phyloP scores from a whole-genome alignment of 345 rosid species.

The Salix arbutifolia region DNA sequence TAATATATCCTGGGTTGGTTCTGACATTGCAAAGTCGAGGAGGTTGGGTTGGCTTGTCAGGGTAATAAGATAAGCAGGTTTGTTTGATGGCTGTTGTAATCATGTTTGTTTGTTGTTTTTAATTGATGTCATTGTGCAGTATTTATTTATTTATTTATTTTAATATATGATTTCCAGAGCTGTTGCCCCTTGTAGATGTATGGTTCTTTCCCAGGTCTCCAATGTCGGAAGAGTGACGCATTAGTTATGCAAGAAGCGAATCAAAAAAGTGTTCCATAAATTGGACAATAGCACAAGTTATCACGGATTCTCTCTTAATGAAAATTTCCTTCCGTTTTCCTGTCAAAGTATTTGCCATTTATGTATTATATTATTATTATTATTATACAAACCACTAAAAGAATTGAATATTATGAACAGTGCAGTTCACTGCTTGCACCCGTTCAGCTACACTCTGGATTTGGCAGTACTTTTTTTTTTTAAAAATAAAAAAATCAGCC shows the following conservation, averaged over 20 bases:
- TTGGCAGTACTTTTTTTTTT: no score
- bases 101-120: constrained; percentile 12
- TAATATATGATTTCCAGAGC: constrained; percentile 14
- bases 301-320: no score
- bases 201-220: constrained; percentile 1
- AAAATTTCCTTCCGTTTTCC: no score
- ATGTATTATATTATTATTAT: no score
- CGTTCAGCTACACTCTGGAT: no score
- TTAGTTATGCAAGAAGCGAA: not conserved
- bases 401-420: no score
- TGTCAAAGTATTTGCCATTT: no score
- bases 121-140: constrained; percentile 1
- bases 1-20: not conserved
- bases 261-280: not conserved
- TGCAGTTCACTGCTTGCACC: no score
- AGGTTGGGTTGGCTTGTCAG: constrained; percentile 3
- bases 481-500: no score
- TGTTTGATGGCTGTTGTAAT: constrained; percentile 5
- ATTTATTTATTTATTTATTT: constrained; percentile 3
- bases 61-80: constrained; percentile 15
- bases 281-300: not conserved
- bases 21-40: not conserved
- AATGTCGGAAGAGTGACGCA: not conserved
- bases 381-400: no score
- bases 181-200: not conserved